Base-by-base conservation (phyloP, 176 grass and related monocot genomes). In the Dendrocalamus sinicus region DNA sequence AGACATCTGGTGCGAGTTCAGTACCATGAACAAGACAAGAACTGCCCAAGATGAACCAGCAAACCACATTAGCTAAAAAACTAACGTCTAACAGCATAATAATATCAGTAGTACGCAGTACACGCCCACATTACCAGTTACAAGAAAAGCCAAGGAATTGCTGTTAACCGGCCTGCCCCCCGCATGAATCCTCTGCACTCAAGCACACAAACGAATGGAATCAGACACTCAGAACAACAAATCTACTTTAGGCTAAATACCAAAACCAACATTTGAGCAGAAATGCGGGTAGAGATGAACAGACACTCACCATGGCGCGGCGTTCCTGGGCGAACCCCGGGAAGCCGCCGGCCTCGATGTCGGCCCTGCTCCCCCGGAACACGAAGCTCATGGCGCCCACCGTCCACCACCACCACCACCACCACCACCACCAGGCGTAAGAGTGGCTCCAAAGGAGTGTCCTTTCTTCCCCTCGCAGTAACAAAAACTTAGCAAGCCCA, bases 1-100 rank as follows among this genome's bases (percentile, higher is more conserved):
- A 48, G 93, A 98, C 84, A 98, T 91, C 86, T 98, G 96, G 75
- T 98, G 96, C 5, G 96, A 98, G 81, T 94, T 98, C 47, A 98
- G 83, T 79, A 98, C 90, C 91, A 98, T 92, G 90, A 98, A 98
- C 41, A 98, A 65, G n/a, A 96, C 46, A 79, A 98, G 85, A 67
- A 98, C 96, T 96, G 90, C 68, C 61, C 82, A 90, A 78, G 30
- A 3, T 19, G 51, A 75, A 45, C 2, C 39, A 55, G 19, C 16
- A n/a, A n/a, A 88, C 28, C 70, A 80, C 64, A 50, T 85, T 72
- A 76, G 32, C 67, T 22, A 15, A 63, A 66, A 65, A 62, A 46
- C 9, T 62, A 81, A 0, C 2, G 4, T 28, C 75, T 82, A 84
- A 74, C 37, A 91, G 55, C 16, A 71, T 37, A 69, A 47, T 12